These are phyloP conservation scores for Urochloa ruziziensis DNA, from an alignment of 176 grass and related monocot species.

Conservation along the genomic window DNA sequence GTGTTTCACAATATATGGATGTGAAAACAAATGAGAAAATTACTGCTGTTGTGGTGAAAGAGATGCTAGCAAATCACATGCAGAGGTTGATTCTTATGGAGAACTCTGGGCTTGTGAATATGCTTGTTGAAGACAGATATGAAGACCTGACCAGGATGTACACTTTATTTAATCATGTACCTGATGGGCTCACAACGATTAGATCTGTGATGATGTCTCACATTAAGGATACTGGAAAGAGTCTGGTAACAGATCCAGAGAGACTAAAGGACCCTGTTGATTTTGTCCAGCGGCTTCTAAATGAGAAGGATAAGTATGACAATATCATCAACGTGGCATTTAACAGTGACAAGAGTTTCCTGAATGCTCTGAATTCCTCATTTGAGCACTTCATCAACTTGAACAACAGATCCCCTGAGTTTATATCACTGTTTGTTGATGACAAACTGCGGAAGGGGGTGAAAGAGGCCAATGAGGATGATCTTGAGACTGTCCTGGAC, in stretches of 20 bases:
- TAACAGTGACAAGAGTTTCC: constrained; percentile 73
- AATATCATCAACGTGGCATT: constrained; percentile 69
- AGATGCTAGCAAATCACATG: constrained; percentile 83
- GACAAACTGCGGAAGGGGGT: constrained; percentile 81
- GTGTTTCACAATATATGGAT: constrained; percentile 71
- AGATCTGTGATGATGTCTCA: constrained; percentile 73
- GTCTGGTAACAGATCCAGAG: constrained; percentile 77
- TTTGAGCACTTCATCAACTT: constrained; percentile 86
- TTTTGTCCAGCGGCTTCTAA: constrained; percentile 74
- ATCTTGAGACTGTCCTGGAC: constrained; percentile 69
- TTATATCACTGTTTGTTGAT: constrained; percentile 86
- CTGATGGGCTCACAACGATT: constrained; percentile 53
- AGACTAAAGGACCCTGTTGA: constrained; percentile 80
- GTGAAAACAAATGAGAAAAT: constrained; percentile 63
- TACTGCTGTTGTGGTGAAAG: constrained; percentile 66
- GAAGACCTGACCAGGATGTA: constrained; percentile 82
- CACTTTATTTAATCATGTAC: constrained; percentile 59
- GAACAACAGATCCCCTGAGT: constrained; percentile 83
- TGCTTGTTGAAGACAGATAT: constrained; percentile 74
- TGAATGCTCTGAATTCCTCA: constrained; percentile 74
- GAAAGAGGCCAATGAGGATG: constrained; percentile 73
- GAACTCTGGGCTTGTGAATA: constrained; percentile 77
- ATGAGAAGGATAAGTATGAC: constrained; percentile 75
- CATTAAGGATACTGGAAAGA: constrained; percentile 68
- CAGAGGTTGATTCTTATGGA: constrained; percentile 74